Base-by-base conservation (phyloP, 805 yeast species). In the Kazachstania viticola region DNA sequence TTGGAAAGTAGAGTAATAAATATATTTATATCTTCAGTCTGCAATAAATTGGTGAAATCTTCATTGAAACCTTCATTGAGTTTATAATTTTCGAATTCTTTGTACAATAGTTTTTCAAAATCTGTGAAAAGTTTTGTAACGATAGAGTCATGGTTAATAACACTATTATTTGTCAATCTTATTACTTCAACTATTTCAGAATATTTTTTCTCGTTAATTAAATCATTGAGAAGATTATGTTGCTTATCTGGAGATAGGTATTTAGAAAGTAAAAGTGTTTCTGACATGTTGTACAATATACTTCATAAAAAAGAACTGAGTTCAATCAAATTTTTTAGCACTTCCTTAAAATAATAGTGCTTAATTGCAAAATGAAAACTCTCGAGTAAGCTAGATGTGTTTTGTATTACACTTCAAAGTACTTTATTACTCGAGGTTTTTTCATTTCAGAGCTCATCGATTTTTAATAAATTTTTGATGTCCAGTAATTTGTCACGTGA, bases 1-100 rank as follows among this genome's bases (percentile, higher is more conserved):
- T 28, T 28, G 11, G 25, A 25, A 12, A 44, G 36, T n/a, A 45
- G 25, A 17, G 32, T 12, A 16, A 22, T 26, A 31, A 19, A 29
- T 26, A 3, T 14, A 28, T 19, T 11, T 19, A 11, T 19, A 11
- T 19, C 11, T n/a, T n/a, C n/a, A n/a, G n/a, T n/a, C n/a, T n/a
- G n/a, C n/a, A n/a, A n/a, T 19, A 7, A 19, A 11, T 19, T 8
- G 11, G 11, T 19, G 21, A 11, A 19, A 8, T 19, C 11, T 19
- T 19, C 21, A 11, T 8, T 19, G 21, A 8, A n/a, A 19, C 11
- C 11, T 19, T 8, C 21, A 19, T 11, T 19, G 21, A 19, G 11
- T 11, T 19, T 19, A 8, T 8, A 8, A 8, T 19, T 11, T 7
- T 19, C 21, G 11, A 19, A 19, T 19, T 19, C 21, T 11, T 19